These are phyloP conservation scores for Suillus plorans DNA, from an alignment of 768 basidiomycete genomes.

Conservation along the genomic window DNA sequence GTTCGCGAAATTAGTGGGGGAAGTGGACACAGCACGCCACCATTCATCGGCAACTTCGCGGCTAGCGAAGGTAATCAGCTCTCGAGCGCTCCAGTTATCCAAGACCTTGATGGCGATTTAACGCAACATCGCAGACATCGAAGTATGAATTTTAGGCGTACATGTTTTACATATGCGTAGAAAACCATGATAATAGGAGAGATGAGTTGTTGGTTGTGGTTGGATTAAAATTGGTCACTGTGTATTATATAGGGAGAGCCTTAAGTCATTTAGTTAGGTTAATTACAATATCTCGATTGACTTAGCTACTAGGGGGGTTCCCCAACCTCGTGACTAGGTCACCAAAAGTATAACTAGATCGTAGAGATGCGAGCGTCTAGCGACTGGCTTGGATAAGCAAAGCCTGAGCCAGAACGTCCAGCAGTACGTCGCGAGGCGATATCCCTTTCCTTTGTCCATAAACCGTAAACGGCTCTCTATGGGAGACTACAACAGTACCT, in stretches of 20 bases:
- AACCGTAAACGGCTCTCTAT: no score
- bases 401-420: no score
- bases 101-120: neutral
- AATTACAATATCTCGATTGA: neutral
- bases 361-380: no score
- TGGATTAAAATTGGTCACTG: neutral
- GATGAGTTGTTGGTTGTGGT: neutral
- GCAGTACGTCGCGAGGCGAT: no score
- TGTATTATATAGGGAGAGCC: neutral
- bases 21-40: slow-evolving; percentile 22
- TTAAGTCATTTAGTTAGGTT: no score
- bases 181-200: neutral
- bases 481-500: no score
- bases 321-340: no score
- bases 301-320: no score
- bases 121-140: neutral
- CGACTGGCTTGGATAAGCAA: no score
- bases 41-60: slow-evolving; percentile 25
- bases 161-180: neutral
- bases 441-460: no score
- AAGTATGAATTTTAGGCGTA: neutral
- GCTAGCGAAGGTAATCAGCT: slow-evolving; percentile 20
- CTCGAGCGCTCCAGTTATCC: slow-evolving; percentile 1
- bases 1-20: neutral
- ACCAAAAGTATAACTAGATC: no score